These are phyloP conservation scores for Termitomyces sp. DNA, from an alignment of 768 basidiomycete genomes.

Conservation along the genomic window DNA sequence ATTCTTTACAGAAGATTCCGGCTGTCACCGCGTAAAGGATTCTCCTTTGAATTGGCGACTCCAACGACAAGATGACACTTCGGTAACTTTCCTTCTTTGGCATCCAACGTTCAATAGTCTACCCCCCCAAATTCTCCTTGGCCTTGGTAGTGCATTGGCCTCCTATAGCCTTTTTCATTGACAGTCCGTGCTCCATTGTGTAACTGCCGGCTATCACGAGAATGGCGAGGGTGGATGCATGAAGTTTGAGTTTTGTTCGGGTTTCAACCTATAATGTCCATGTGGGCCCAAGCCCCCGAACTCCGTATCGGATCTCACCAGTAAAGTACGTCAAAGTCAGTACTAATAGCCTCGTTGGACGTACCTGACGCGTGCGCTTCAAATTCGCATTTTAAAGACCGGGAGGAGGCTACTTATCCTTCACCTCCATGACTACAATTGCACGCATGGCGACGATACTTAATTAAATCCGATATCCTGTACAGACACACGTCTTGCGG, in stretches of 20 bases:
- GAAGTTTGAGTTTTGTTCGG: not conserved
- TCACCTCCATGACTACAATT: slow-evolving; percentile 2
- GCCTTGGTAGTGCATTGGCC: not conserved
- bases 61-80: not conserved
- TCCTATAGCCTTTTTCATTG: not conserved
- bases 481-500: slow-evolving; percentile 4
- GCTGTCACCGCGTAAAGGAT: not conserved
- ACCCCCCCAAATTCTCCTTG: too few species aligned
- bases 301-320: not conserved
- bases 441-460: not conserved
- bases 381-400: not conserved
- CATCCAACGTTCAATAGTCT: not conserved
- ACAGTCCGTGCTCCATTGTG: not conserved
- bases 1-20: not conserved
- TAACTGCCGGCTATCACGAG: not conserved
- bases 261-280: not conserved
- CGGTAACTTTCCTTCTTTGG: not conserved
- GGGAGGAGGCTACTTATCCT: not conserved
- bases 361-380: slow-evolving; percentile 1
- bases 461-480: slow-evolving; percentile 1
- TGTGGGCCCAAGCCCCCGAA: not conserved
- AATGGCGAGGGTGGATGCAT: not conserved
- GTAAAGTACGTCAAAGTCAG: not conserved
- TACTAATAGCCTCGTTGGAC: not conserved
- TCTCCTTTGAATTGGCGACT: not conserved